Evolutionary conservation across 306 rosid genomes (phyloP), one percentile per base, ranked within the genome.

Genomic region (Trifolium repens): DNA sequence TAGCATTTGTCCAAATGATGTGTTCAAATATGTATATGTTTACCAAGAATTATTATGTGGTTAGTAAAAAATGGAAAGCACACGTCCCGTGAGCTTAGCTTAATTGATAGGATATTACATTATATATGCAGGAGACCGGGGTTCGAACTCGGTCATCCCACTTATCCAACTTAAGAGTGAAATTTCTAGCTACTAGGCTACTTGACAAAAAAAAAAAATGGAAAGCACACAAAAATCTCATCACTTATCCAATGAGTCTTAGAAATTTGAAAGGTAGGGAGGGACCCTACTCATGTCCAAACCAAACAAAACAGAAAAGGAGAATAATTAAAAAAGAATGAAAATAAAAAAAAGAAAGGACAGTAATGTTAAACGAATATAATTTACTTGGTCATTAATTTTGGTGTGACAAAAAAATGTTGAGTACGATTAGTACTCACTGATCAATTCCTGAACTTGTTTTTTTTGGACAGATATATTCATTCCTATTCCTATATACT

Each of bases 241-340:
- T n/a, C 24, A 14, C 16, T 39, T 11, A 65, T 54, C 69, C 81
- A 78, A 35, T 43, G 32, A 34, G 52, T 58, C 30, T 47, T 7
- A 16, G 54, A 30, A 61, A 75, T 81, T 69, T 53, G 74, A 75
- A 70, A 59, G 80, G 76, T 42, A 75, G 22, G 44, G 78, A 72
- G 79, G 83, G 43, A 22, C 73, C 71, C 85, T 79, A 83, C 80
- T 83, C 75, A 88, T 59, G 50, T 72, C 67, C 73, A 40, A 19
- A 47, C 49, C 80, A 76, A 47, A 16, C 35, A 5, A 71, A 81
- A 43, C 53, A 40, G 4, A 69, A 44, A 24, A 1, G 22, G 9
- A 11, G 39, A 49, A 49, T 26, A 27, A n/a, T 2, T 26, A 53
- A 9, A 7, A 26, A 19, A 40, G 12, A 8, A 59, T 59, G 24